phyloP scores from a whole-genome alignment of 805 yeast genomes.

The Vanderwaltozyma verrucispora region DNA sequence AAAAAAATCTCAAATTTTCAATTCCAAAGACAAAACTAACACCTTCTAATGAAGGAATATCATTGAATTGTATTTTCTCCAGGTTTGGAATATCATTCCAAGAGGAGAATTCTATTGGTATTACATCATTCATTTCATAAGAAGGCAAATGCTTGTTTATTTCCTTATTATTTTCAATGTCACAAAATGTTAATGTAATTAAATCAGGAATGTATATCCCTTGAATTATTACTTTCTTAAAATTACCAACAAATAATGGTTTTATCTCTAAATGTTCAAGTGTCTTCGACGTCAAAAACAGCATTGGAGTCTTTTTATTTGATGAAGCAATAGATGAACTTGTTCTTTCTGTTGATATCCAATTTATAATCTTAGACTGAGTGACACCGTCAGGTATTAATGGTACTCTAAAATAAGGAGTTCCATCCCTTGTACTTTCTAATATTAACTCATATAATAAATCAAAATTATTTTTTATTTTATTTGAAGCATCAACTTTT shows the following conservation, averaged over 20 bases:
- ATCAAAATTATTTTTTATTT: slow-evolving; percentile 9
- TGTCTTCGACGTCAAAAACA: slow-evolving; percentile 13
- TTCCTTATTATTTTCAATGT: not conserved
- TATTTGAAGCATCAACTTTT: slow-evolving; percentile 5
- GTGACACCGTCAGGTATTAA: slow-evolving; percentile 18
- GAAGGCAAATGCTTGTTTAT: not conserved
- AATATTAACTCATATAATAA: slow-evolving; percentile 12
- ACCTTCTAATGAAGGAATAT: not conserved
- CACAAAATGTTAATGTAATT: slow-evolving; percentile 3
- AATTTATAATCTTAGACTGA: slow-evolving; percentile 13
- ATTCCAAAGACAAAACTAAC: slow-evolving; percentile 12
- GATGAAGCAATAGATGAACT: not conserved
- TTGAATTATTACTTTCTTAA: slow-evolving; percentile 9
- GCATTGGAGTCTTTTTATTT: slow-evolving; percentile 9
- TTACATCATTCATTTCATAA: slow-evolving; percentile 5
- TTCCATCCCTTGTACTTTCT: slow-evolving; percentile 17
- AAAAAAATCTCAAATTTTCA: slow-evolving; percentile 8
- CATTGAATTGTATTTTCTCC: slow-evolving; percentile 2
- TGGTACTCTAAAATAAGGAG: slow-evolving; percentile 15
- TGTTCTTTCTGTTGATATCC: slow-evolving; percentile 13
- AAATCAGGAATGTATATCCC: slow-evolving; percentile 18
- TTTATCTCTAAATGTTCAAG: slow-evolving; percentile 13
- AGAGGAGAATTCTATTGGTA: slow-evolving; percentile 16
- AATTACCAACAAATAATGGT: slow-evolving; percentile 5
- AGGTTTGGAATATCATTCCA: slow-evolving; percentile 18